Conservation (phyloP, 805 yeast species). For the Teunomyces pallodes region DNA sequence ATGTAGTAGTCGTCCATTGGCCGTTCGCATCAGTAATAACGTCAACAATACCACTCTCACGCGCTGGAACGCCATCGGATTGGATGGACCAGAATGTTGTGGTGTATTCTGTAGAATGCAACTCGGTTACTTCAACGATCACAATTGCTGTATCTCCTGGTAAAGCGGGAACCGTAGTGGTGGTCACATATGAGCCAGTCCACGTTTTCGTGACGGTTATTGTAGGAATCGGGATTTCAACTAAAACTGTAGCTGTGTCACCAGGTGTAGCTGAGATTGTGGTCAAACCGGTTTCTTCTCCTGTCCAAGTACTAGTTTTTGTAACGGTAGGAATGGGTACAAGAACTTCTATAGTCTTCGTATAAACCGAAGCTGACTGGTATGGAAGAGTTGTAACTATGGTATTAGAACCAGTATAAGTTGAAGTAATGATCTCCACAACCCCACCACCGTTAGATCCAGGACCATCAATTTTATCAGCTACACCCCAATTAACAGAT, state of each 20-base stretch:
- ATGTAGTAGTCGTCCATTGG: not conserved
- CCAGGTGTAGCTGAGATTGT: conserved; percentile 13
- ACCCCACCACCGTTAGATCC: conserved; percentile 6
- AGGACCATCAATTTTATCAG: not conserved
- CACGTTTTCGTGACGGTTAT: conserved; percentile 7
- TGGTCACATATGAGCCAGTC: conserved; percentile 4
- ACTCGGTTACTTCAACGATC: conserved; percentile 11
- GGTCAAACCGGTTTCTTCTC: conserved; percentile 8
- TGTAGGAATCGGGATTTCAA: conserved; percentile 16
- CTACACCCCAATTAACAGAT: not conserved
- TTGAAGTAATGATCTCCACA: conserved; percentile 8
- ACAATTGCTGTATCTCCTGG: conserved; percentile 11
- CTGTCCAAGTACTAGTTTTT: conserved; percentile 11
- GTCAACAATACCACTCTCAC: conserved; percentile 9
- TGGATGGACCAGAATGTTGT: conserved; percentile 11
- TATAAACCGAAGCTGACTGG: conserved; percentile 1
- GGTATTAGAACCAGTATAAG: conserved; percentile 14
- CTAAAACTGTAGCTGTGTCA: conserved; percentile 22
- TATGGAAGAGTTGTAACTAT: conserved; percentile 13
- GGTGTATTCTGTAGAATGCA: conserved; percentile 14
- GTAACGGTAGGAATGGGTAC: conserved; percentile 9
- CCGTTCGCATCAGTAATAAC: conserved; percentile 10
- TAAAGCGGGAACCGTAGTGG: conserved; percentile 1
- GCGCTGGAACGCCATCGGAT: conserved; percentile 6
- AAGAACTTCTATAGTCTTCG: conserved; percentile 9